Percentiles rank a stretch among this genome's conserved stretches.
Evolutionary conservation across 2,329 filamentous ascomycete species (phyloP).

Genomic region (Fusarium buxicola): DNA sequence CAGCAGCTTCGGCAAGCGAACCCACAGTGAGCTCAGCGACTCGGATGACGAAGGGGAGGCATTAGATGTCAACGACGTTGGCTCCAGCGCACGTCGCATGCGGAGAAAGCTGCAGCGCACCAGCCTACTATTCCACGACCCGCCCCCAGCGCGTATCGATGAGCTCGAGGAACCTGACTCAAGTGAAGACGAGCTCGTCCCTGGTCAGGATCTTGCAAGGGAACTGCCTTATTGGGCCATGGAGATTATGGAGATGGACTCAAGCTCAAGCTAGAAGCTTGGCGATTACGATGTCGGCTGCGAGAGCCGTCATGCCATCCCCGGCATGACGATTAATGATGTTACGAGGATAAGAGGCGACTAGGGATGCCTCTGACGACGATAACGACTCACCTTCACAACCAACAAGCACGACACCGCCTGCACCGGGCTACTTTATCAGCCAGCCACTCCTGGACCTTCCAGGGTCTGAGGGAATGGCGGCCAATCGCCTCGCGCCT

Average conservation of each 20-base stretch:
- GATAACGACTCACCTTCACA: slow-evolving; percentile 42
- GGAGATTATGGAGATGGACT: slow-evolving; percentile 64
- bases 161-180: slow-evolving; percentile 66
- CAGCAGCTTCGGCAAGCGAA: slow-evolving; percentile 66
- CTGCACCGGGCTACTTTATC: slow-evolving; percentile 29
- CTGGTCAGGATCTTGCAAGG: slow-evolving; percentile 57
- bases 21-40: slow-evolving; percentile 65
- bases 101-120: slow-evolving; percentile 61
- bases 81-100: slow-evolving; percentile 61
- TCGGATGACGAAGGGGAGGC: slow-evolving; percentile 58
- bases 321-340: slow-evolving; percentile 44
- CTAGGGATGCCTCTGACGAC: slow-evolving; percentile 42
- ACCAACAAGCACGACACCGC: slow-evolving; percentile 38
- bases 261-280: slow-evolving; percentile 39
- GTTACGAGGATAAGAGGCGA: slow-evolving; percentile 41
- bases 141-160: slow-evolving; percentile 62
- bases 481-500: slow-evolving; percentile 25
- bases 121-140: slow-evolving; percentile 62
- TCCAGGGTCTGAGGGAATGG: slow-evolving; percentile 21
- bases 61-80: slow-evolving; percentile 56
- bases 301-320: slow-evolving; percentile 31
- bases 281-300: slow-evolving; percentile 30
- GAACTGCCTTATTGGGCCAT: slow-evolving; percentile 64
- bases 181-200: slow-evolving; percentile 57
- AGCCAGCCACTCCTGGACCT: slow-evolving; percentile 25